A percentile compares a stretch with the other conserved stretches of the same genome.
Evolutionary conservation across 371 early-diverging fungal species (phyloP).

Genomic region (Nosema muscidifuracis): DNA sequence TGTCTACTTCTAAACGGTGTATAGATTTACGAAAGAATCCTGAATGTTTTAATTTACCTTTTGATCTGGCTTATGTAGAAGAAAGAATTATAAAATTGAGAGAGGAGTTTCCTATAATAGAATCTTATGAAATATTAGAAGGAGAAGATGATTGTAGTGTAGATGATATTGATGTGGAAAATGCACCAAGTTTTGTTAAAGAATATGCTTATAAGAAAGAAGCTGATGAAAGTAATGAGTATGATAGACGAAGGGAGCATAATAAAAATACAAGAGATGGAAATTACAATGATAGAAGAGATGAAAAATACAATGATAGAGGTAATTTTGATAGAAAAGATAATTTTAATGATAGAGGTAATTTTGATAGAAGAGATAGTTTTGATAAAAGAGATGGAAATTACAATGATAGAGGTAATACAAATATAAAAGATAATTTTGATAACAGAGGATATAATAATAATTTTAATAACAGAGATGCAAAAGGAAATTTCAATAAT

Average conservation of each 20-base stretch:
- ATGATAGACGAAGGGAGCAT: background rate
- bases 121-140: background rate
- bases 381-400: background rate
- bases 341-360: too few species aligned
- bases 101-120: background rate
- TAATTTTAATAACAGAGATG: background rate
- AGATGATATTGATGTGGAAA: background rate
- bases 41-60: constrained; percentile 29
- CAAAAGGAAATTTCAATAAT: background rate
- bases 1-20: constrained; percentile 19
- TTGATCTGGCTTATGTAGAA: constrained; percentile 28
- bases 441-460: background rate
- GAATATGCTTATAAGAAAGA: background rate
- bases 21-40: constrained; percentile 20
- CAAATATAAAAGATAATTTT: background rate
- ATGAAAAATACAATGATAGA: background rate
- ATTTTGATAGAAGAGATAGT: background rate
- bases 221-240: background rate
- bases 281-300: background rate
- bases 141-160: background rate
- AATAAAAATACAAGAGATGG: background rate
- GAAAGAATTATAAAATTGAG: constrained; percentile 10
- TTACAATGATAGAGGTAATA: background rate
- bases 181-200: background rate
- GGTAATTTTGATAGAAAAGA: background rate